Evolutionary conservation across 2,329 filamentous ascomycete species (phyloP), one percentile per base, ranked within the genome.

Genomic region (Talaromyces sp.): DNA sequence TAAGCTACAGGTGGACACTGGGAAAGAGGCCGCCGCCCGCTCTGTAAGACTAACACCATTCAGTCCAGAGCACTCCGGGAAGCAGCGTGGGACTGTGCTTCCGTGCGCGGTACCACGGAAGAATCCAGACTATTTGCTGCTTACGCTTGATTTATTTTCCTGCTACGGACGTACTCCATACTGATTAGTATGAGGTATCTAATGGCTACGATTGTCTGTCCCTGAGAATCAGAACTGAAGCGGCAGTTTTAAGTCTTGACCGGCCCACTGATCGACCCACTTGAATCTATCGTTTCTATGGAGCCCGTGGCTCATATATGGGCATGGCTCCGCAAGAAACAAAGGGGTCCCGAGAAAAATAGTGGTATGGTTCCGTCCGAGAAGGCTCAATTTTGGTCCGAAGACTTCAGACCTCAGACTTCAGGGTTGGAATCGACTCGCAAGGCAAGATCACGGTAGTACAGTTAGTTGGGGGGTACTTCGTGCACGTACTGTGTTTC

Each of bases 261-360:
- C 39, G 57, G 39, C 58, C 58, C 58, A 60, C 58, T 37, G 58
- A 60, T 60, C 58, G 59, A 37, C 59, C 59, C 59, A 61, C 59
- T 37, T 16, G 39, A 58, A n/a, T 45, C 31, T 24, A 50, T 27
- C 47, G 5, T 14, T 45, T 13, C 39, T 13, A 45, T 45, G 27
- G 27, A 31, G 27, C 27, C 27, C 27, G 27, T 31, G 27, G 27
- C 27, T 31, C 5, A 31, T 31, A 7, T 7, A 14, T 41, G 39
- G 39, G 27, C 7, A 14, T 41, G 39, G 39, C 39, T 41, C 39
- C 13, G 39, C 39, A 41, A 41, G 19, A 19, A 19, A 47, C 19
- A 27, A 52, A 33, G 27, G 48, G 16, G 14, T 24, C 43, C 19
- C 22, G 22, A 22, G 22, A 22, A 22, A 22, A 22, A 22, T 22